These are phyloP conservation scores for Phanerochaete carnosa DNA, from an alignment of 768 basidiomycete species.

Conservation along the genomic window DNA sequence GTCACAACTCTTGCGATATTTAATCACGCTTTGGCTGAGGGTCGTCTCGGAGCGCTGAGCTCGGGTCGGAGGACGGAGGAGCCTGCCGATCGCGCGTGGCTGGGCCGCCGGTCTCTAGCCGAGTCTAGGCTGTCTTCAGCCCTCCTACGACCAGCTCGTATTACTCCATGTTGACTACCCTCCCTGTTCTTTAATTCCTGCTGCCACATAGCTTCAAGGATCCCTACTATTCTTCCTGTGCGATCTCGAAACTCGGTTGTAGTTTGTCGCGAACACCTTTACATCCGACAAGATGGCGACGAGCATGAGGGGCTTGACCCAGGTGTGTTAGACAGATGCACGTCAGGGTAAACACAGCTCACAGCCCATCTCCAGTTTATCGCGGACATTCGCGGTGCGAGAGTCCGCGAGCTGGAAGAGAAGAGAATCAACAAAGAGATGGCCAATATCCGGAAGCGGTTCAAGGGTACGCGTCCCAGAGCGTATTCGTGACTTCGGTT, in stretches of 20 bases:
- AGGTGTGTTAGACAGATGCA: conserved; percentile 45
- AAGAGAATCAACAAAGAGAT: conserved; percentile 99
- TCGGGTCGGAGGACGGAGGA: not conserved
- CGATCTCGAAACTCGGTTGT: not conserved
- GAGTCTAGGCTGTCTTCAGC: not conserved
- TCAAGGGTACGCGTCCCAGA: conserved; percentile 66
- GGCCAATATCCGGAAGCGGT: conserved; percentile 99
- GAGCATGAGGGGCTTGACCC: conserved; percentile 88
- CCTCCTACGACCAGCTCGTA: not conserved
- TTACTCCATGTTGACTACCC: not conserved
- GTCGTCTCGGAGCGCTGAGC: not conserved
- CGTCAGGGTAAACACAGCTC: not conserved
- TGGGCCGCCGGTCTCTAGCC: not conserved
- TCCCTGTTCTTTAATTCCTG: not conserved
- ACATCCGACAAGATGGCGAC: conserved; percentile 62
- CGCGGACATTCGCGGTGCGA: conserved; percentile 95
- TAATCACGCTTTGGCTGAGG: too few relatives aligned
- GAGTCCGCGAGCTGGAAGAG: conserved; percentile 96
- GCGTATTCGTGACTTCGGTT: not conserved
- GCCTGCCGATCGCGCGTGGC: not conserved
- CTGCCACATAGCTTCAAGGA: not conserved
- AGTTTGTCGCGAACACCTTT: not conserved
- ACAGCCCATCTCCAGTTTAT: conserved; percentile 69
- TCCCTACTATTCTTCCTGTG: not conserved
- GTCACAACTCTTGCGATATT: not conserved